These are phyloP conservation scores for Aspergillus latus DNA, from an alignment of 2,329 filamentous ascomycete species.

Conservation along the genomic window DNA sequence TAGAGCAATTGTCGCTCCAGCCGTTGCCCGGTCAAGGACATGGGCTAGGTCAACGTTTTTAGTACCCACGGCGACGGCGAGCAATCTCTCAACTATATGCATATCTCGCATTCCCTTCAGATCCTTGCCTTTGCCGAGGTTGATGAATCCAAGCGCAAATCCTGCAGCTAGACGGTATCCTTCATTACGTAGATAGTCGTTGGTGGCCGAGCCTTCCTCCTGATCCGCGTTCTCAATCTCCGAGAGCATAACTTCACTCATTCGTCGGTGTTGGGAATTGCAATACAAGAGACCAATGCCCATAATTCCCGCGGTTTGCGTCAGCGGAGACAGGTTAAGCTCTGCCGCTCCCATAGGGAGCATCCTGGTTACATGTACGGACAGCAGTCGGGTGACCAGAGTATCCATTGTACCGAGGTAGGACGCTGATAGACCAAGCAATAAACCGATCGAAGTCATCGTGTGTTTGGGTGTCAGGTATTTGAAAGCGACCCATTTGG, in stretches of 20 bases:
- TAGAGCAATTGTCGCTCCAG: conserved; percentile 87
- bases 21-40: conserved; percentile 85
- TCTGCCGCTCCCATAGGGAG: conserved; percentile 89
- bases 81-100: conserved; percentile 82
- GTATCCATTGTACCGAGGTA: conserved; percentile 98
- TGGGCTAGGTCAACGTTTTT: conserved; percentile 93
- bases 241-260: conserved; percentile 98
- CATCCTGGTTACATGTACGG: conserved; percentile 94
- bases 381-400: conserved; percentile 85
- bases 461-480: conserved; percentile 99
- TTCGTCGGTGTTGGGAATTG: conserved; percentile 91
- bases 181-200: conserved; percentile 83
- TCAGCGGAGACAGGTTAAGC: conserved; percentile 86
- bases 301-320: conserved; percentile 95
- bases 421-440: conserved; percentile 87
- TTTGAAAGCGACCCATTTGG: conserved; percentile 98
- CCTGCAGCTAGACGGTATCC: conserved; percentile 95
- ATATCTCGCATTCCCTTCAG: conserved; percentile 89
- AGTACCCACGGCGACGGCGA: conserved; percentile 80
- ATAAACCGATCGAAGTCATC: conserved; percentile 96
- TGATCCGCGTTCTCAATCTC: conserved; percentile 88
- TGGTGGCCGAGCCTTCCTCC: conserved; percentile 65
- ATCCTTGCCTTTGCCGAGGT: conserved; percentile 85
- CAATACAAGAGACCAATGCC: conserved; percentile 93
- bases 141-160: conserved; percentile 90